Base-by-base conservation (phyloP, 805 yeast genomes). In the Lipomyces yamadae region DNA sequence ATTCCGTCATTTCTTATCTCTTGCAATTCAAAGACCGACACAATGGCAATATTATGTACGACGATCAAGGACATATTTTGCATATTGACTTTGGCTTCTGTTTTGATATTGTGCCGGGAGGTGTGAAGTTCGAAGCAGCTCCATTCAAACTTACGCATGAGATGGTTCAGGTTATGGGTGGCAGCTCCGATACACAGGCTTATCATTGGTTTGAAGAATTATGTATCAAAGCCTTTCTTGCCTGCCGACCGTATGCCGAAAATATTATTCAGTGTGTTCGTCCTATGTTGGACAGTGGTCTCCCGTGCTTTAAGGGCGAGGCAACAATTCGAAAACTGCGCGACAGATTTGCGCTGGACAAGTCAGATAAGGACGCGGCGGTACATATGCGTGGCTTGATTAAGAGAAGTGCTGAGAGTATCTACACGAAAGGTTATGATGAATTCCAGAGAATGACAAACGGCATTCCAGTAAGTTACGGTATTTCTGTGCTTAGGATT, bases 41-140 rank as follows among this genome's bases (percentile, higher is more conserved):
- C 76, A 94, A 94, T 76, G 99, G 99, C 74, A 95, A 95, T 77
- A 93, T 95, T 66, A 94, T 95, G 99, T 81, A 94, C 52, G 99
- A 95, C 75, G 87, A 89, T 66, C 97, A 94, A 67, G 99, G 99
- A 4, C 97, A 95, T 76, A 86, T 96, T 68, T 81, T 96, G 69
- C 99, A 95, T 78, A 91, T 96, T 78, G 99, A 95, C 80, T 95
- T 95, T 80, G 99, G 99, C 2, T 95, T 95, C 83, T 93, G 97
- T 74, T 96, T 95, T 77, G 99, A 95, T 80, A 95, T 95, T 77
- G 98, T 91, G 42, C 99, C 99, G 8, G 99, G 99, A 71, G 99
- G 99, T 45, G 98, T 95, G 59, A 91, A 88, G 74, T 96, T 95
- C 76, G 99, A 95, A 74, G 97, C 92, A n/a, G 97, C 97, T 0